These are phyloP conservation scores for Aspergillus sp. DNA, from an alignment of 2,329 filamentous ascomycete genomes.

Conservation along the genomic window DNA sequence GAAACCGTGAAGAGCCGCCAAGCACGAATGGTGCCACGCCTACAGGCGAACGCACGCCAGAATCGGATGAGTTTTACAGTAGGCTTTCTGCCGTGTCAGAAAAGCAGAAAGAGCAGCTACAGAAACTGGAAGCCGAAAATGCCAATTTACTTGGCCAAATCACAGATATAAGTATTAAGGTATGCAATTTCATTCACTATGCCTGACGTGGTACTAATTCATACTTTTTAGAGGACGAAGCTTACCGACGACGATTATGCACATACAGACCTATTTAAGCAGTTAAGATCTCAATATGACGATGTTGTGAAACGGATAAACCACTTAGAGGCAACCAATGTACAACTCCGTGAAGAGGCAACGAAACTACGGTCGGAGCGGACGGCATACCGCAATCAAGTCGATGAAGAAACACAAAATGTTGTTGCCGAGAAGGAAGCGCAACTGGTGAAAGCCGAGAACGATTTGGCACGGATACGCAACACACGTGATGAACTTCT, in stretches of 20 bases:
- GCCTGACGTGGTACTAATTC: not conserved
- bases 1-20: constrained; percentile 51
- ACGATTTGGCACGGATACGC: constrained; percentile 81
- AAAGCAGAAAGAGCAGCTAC: constrained; percentile 87
- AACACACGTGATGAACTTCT: constrained; percentile 80
- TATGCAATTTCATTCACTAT: constrained; percentile 17
- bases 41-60: constrained; percentile 59
- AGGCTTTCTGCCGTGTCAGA: constrained; percentile 73
- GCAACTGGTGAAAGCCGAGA: constrained; percentile 76
- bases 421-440: constrained; percentile 76
- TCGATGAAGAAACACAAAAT: constrained; percentile 76
- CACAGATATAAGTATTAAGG: constrained; percentile 65
- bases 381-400: constrained; percentile 73
- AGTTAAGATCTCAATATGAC: constrained; percentile 84
- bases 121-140: constrained; percentile 74
- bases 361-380: constrained; percentile 83
- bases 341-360: constrained; percentile 78
- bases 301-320: constrained; percentile 92
- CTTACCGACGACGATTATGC: constrained; percentile 91
- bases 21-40: constrained; percentile 56
- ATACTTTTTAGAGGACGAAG: constrained; percentile 56
- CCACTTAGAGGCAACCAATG: constrained; percentile 83
- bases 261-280: constrained; percentile 89
- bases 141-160: constrained; percentile 74
- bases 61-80: constrained; percentile 72